These are phyloP conservation scores for Byssochlamys sp. DNA, from an alignment of 2,329 filamentous ascomycete genomes.

Conservation along the genomic window DNA sequence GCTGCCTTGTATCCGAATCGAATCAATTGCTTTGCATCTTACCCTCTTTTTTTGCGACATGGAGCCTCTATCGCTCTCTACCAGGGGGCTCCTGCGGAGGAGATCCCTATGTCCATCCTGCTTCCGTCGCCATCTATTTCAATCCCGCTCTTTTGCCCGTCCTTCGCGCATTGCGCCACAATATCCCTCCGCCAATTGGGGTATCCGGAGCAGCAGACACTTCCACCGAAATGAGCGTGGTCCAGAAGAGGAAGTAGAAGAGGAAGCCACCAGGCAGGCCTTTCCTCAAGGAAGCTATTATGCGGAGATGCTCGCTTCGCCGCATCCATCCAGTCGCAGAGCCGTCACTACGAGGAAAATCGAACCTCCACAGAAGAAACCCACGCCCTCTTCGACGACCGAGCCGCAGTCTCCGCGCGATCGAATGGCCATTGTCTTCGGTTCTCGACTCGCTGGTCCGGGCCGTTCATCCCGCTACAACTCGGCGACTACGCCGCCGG, in stretches of 20 bases:
- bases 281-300: slow-evolving; percentile 37
- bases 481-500: slow-evolving; percentile 47
- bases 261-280: slow-evolving; percentile 18
- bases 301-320: slow-evolving; percentile 30
- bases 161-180: background rate
- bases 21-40: background rate
- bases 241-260: background rate
- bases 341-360: slow-evolving; percentile 11
- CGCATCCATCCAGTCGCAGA: slow-evolving; percentile 15
- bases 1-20: background rate
- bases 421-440: slow-evolving; percentile 66
- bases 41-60: slow-evolving; percentile 11
- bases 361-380: slow-evolving; percentile 9
- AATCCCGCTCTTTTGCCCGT: background rate
- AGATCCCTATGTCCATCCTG: slow-evolving; percentile 1
- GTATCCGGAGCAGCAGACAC: background rate
- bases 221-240: background rate
- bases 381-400: slow-evolving; percentile 9
- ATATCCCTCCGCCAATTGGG: background rate
- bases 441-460: slow-evolving; percentile 65
- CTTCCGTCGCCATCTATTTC: background rate
- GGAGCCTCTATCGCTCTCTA: slow-evolving; percentile 16
- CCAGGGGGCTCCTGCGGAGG: slow-evolving; percentile 10
- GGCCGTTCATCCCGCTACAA: slow-evolving; percentile 50
- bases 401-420: slow-evolving; percentile 27